These are phyloP conservation scores for Exophiala alcalophila DNA, from an alignment of 2,329 filamentous ascomycete species.

Conservation along the genomic window DNA sequence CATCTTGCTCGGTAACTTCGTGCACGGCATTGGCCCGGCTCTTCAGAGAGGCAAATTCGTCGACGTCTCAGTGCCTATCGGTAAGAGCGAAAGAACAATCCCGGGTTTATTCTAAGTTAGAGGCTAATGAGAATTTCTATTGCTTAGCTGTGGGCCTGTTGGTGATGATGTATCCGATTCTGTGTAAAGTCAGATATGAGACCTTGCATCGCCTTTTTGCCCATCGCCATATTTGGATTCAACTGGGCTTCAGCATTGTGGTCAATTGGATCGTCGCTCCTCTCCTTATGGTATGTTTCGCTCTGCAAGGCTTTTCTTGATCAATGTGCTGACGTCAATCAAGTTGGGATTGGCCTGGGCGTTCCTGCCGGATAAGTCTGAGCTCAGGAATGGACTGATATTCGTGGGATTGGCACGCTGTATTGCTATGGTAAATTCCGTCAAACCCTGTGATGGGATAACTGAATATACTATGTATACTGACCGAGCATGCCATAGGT, in stretches of 20 bases:
- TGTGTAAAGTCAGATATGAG: conserved; percentile 82
- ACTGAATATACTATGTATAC: no score
- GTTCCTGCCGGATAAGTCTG: conserved; percentile 50
- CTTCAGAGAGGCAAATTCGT: conserved; percentile 71
- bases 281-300: conserved; percentile 70
- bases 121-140: conserved; percentile 3
- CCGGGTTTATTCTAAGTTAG: not conserved
- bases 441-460: no score
- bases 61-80: conserved; percentile 65
- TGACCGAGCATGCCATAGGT: conserved; percentile 41
- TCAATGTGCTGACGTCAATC: no score
- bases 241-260: conserved; percentile 70
- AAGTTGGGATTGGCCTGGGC: conserved; percentile 47
- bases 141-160: conserved; percentile 69
- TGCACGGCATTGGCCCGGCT: conserved; percentile 57
- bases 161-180: conserved; percentile 91
- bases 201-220: conserved; percentile 65
- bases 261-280: conserved; percentile 82
- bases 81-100: conserved; percentile 38
- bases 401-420: conserved; percentile 81
- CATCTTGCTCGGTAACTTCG: conserved; percentile 73
- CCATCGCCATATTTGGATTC: conserved; percentile 65
- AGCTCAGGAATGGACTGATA: conserved; percentile 63
- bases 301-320: no score
- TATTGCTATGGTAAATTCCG: conserved; percentile 81